Conservation (phyloP, 2,329 filamentous ascomycete species). For the Colletotrichum musicola region DNA sequence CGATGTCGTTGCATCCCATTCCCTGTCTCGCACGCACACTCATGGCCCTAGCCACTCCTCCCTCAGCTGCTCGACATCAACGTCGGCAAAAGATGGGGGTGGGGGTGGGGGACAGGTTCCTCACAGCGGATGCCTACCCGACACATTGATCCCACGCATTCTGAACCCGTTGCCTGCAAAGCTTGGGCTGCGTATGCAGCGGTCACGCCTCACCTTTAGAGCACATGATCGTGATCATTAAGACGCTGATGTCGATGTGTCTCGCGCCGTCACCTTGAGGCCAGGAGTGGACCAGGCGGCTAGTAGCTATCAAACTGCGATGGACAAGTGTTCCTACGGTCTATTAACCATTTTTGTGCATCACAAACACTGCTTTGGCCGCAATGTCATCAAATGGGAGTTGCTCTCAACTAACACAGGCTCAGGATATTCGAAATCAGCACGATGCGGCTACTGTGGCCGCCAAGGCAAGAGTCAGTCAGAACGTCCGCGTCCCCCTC, state of each 20-base stretch:
- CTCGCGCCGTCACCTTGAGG: not conserved
- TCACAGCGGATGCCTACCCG: conserved; percentile 1
- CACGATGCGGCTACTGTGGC: conserved; percentile 67
- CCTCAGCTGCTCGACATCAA: not conserved
- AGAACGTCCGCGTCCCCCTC: conserved; percentile 53
- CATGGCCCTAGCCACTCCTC: not conserved
- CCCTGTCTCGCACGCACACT: conserved; percentile 24
- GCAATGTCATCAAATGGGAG: not conserved
- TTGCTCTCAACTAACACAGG: conserved; percentile 12
- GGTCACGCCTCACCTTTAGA: not conserved
- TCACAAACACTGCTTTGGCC: not conserved
- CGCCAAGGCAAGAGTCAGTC: conserved; percentile 62
- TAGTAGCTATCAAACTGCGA: not conserved
- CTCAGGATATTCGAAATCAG: conserved; percentile 64
- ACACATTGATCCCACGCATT: conserved; percentile 9
- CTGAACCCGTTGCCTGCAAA: not conserved
- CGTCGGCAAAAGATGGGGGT: not conserved
- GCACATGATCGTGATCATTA: conserved; percentile 2
- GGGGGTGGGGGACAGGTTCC: not conserved
- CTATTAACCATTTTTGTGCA: not conserved
- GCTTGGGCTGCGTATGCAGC: not conserved
- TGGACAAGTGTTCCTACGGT: not conserved
- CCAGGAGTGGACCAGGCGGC: not conserved
- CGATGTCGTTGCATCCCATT: conserved; percentile 39
- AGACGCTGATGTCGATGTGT: not conserved